Evolutionary conservation across 331 rosid genomes (phyloP), one percentile per base, ranked within the genome.

Genomic region (Arachis monticola): DNA sequence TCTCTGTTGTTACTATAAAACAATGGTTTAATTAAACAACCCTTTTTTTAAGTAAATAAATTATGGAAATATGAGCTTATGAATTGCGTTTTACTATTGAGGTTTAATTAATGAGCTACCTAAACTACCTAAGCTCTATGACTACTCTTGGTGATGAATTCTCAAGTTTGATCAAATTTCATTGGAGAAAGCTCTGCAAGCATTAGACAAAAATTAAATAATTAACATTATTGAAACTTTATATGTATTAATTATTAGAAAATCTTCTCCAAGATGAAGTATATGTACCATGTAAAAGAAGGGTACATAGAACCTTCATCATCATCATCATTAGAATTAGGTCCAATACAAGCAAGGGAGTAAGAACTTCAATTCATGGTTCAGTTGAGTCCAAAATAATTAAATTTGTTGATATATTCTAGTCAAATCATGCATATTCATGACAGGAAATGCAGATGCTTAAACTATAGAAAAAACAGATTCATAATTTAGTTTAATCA

Each of bases 281-380:
- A 78, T 10, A 35, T 9, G 30, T 84, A 78, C 47, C 60, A 80
- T 3, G 72, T 88, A 69, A 86, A 88, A 51, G 85, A 81, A 27
- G 93, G 77, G 76, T 63, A 62, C 59, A 31, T 80, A 9, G 85
- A 77, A 32, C 61, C 62, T 17, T 27, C 27, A 72, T 7, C 86
- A 53, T 63, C 83, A 52, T 71, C 87, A 38, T 63, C 69, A 27
- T 40, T 65, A n/a, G 69, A 63, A 12, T 47, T 63, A 40, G 82
- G 62, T 31, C 38, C 81, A 27, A 93, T 93, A 8, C 85, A 71
- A 84, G 96, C 97, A 41, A 86, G 83, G 83, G 93, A 89, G 27
- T 55, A 12, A 5, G 60, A 14, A 55, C 60, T 55, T 53, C 27
- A 53, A 2, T 53, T 55, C 60, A 55, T 55, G 31, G 31, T 6